Conservation (phyloP, 2,329 filamentous ascomycete genomes). For the Lasiodiplodia hormozganensis region DNA sequence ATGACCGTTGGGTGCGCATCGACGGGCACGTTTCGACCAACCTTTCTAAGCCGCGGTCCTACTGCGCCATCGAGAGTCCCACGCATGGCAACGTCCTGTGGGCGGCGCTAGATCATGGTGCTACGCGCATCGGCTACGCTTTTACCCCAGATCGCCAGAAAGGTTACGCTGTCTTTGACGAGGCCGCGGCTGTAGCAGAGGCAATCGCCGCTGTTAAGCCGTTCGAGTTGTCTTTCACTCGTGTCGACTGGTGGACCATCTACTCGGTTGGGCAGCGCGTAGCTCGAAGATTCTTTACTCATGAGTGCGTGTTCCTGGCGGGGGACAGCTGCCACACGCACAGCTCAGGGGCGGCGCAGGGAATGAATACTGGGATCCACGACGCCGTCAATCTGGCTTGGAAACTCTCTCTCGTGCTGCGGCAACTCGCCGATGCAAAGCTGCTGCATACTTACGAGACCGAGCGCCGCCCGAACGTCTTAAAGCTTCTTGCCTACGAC, state of each 20-base stretch:
- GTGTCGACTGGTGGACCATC: slow-evolving; percentile 54
- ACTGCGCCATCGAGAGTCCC: slow-evolving; percentile 59
- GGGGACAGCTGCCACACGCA: slow-evolving; percentile 67
- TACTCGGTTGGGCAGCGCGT: slow-evolving; percentile 54
- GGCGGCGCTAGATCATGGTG: slow-evolving; percentile 61
- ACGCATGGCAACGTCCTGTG: slow-evolving; percentile 64
- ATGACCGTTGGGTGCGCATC: slow-evolving; percentile 62
- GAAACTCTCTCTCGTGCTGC: slow-evolving; percentile 59
- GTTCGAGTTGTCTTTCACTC: slow-evolving; percentile 48
- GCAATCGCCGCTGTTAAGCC: slow-evolving; percentile 50
- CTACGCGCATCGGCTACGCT: slow-evolving; percentile 61
- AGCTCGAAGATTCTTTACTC: slow-evolving; percentile 40
- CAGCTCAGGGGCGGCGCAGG: slow-evolving; percentile 62
- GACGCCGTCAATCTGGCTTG: slow-evolving; percentile 63
- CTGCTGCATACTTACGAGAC: slow-evolving; percentile 58
- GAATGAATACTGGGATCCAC: slow-evolving; percentile 64
- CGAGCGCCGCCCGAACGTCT: slow-evolving; percentile 58
- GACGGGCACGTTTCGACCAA: slow-evolving; percentile 59
- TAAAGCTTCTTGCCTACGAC: slow-evolving; percentile 48
- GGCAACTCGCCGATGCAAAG: slow-evolving; percentile 44
- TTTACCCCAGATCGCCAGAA: slow-evolving; percentile 53
- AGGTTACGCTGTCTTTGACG: slow-evolving; percentile 44
- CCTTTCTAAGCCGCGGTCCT: slow-evolving; percentile 55
- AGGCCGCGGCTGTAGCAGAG: slow-evolving; percentile 48
- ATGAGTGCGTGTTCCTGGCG: slow-evolving; percentile 60